Conservation (phyloP, 768 basidiomycete genomes). For the Harrya chromipes region DNA sequence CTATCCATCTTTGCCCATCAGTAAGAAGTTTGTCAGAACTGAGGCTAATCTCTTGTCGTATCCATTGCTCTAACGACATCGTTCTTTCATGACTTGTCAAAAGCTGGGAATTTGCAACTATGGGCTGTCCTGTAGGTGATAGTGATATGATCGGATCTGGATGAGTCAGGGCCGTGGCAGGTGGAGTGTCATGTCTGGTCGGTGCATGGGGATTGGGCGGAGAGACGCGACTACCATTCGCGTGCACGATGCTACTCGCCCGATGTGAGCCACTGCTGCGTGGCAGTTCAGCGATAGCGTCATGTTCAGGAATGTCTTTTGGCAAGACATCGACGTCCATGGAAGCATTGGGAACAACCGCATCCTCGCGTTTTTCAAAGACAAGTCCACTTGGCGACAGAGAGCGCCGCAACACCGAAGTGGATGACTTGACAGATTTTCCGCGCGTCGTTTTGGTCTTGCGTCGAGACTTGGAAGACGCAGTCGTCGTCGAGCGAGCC, state of each 20-base stretch:
- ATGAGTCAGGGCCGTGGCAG: background rate
- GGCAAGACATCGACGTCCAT: background rate
- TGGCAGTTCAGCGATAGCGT: background rate
- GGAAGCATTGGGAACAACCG: background rate
- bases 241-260: background rate
- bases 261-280: background rate
- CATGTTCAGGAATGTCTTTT: background rate
- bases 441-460: constrained; percentile 21
- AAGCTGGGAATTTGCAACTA: constrained; percentile 11
- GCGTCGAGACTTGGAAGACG: constrained; percentile 22
- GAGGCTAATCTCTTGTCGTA: constrained; percentile 68
- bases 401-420: constrained; percentile 11
- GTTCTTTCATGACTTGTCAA: constrained; percentile 50
- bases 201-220: background rate
- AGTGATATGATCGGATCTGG: constrained; percentile 14
- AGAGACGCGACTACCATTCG: background rate
- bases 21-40: constrained; percentile 58
- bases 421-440: constrained; percentile 19
- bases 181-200: background rate
- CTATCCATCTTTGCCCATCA: constrained; percentile 52
- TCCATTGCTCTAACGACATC: constrained; percentile 85
- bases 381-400: constrained; percentile 9
- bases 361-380: background rate
- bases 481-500: constrained; percentile 20
- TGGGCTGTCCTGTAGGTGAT: constrained; percentile 10